Evolutionary conservation across 225 moss, liverwort and hornwort species (phyloP), one percentile per base, ranked within the genome.

Genomic region (Climacium dendroides): DNA sequence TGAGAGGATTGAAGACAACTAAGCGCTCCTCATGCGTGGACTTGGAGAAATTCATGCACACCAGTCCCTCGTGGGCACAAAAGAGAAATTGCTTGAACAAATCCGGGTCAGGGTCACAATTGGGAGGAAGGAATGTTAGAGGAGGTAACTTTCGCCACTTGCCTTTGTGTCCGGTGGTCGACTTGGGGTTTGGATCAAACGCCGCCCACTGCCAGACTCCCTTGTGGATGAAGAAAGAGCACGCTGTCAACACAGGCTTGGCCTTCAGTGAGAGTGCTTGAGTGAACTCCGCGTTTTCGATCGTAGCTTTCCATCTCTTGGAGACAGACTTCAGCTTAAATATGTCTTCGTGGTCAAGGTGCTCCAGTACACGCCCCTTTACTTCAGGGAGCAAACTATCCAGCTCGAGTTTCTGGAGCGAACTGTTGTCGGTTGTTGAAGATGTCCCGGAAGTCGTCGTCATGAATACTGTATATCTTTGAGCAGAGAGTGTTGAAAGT

Each of bases 11-110:
- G 48, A 87, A 86, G 0, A 88, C 57, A 2, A 92, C 61, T 6
- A 89, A 2, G 3, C 75, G 61, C 80, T 87, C 90, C 17, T 14
- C 18, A 0, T 63, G 65, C 2, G 64, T 11, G 1, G 29, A 32
- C 37, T 85, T 89, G 5, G 90, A 89, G 39, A 89, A 72, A 35
- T 91, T 85, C 37, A 82, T 74, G 34, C 89, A 91, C 13, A 87
- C 47, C 1, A 91, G 73, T 0, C 91, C 92, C 3, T 43, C 75
- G 0, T 29, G 41, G 3, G 85, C 32, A 19, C 89, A 89, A 6
- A 88, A 6, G 3, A 87, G 79, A 23, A 80, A 89, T 11, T 90
- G 89, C 25, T 92, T 89, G 52, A 89, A 91, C 16, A 87, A n/a
- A 28, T 88, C 82, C 7, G 74, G 37, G 9, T 91, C 83, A 1